Evolutionary conservation across 306 rosid genomes (phyloP).

Genomic region (Vigna radiata): DNA sequence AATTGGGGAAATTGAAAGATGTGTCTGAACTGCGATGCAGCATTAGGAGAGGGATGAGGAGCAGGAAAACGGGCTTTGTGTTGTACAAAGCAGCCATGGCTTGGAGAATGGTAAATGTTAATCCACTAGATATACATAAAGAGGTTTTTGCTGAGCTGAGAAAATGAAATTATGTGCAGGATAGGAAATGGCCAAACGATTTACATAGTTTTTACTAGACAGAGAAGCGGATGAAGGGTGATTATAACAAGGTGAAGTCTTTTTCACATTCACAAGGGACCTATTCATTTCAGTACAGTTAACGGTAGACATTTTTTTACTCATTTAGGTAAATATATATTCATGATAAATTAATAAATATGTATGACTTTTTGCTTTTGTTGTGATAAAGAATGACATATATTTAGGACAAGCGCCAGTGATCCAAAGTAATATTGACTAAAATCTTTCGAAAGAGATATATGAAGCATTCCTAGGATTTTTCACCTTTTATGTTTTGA

Average conservation of each 20-base stretch:
- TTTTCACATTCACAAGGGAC: not conserved
- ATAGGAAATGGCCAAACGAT: not conserved
- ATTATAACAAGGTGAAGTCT: constrained; percentile 14
- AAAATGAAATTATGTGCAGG: not conserved
- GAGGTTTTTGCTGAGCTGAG: not conserved
- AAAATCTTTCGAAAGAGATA: not conserved
- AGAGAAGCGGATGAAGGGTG: not conserved
- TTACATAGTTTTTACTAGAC: not conserved
- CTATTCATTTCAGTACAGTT: too few species aligned
- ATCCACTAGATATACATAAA: not conserved
- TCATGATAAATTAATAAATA: too few species aligned
- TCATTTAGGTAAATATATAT: too few species aligned
- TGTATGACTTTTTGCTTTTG: not conserved
- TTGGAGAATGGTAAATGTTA: not conserved
- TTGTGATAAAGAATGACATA: not conserved
- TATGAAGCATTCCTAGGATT: not conserved
- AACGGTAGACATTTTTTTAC: too few species aligned
- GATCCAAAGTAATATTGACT: not conserved
- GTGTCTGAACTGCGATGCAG: constrained; percentile 8
- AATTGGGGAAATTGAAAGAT: constrained; percentile 12
- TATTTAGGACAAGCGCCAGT: not conserved
- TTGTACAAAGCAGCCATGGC: constrained; percentile 25
- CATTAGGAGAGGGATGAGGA: constrained; percentile 27
- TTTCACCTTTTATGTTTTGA: not conserved
- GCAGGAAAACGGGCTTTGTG: constrained; percentile 26